These are phyloP conservation scores for Hygrophorus russula DNA, from an alignment of 768 basidiomycete species.

Conservation along the genomic window DNA sequence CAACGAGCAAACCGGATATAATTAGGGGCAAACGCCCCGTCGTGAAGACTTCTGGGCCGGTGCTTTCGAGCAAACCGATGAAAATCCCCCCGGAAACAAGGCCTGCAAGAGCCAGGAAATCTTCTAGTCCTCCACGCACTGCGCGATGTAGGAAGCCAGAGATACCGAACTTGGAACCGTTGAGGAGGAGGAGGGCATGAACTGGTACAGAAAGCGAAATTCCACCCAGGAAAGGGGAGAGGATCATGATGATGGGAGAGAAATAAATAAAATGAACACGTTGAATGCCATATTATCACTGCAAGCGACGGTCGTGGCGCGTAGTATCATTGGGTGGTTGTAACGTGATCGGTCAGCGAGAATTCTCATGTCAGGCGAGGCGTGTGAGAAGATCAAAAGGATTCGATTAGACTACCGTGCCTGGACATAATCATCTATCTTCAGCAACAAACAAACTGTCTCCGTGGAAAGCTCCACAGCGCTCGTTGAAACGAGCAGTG, in stretches of 20 bases:
- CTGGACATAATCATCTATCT: constrained; percentile 93
- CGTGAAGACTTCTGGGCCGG: constrained; percentile 17
- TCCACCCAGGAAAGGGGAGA: constrained; percentile 50
- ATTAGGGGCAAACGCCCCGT: constrained; percentile 19
- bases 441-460: constrained; percentile 90
- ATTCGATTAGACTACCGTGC: constrained; percentile 56
- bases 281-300: too few species aligned
- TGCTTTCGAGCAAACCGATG: constrained; percentile 28
- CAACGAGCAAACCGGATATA: constrained; percentile 44
- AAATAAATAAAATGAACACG: too few species aligned
- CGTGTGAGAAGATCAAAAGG: too few species aligned
- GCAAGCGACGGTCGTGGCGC: too few species aligned
- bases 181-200: constrained; percentile 40
- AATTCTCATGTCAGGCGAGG: too few species aligned
- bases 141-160: constrained; percentile 50
- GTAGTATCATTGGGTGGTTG: too few species aligned
- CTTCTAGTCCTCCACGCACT: constrained; percentile 31
- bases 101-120: constrained; percentile 29
- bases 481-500: constrained; percentile 87
- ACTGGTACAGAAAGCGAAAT: constrained; percentile 39
- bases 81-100: constrained; percentile 37
- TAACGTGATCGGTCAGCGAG: too few species aligned
- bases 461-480: constrained; percentile 94
- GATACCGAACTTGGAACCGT: constrained; percentile 47
- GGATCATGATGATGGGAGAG: too few species aligned